phyloP scores from a whole-genome alignment of 495 filamentous ascomycete species.

The Penicillium steckii region DNA sequence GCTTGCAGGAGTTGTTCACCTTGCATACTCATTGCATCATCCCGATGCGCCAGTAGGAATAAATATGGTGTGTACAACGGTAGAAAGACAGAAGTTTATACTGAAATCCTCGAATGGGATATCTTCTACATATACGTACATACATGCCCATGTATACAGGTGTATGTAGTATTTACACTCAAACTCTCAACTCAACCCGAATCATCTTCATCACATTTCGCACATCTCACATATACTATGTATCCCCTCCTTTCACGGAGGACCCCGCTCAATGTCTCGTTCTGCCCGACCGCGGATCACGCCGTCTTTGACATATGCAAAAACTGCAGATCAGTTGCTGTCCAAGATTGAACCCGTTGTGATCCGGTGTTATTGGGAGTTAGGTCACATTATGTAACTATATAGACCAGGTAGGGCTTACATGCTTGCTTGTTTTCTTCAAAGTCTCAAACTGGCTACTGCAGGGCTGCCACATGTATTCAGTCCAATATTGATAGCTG shows the following conservation, averaged over 20 bases:
- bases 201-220: neutral
- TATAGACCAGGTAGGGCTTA: no score
- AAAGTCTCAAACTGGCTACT: no score
- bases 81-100: neutral
- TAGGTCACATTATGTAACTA: neutral
- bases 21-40: constrained; percentile 23
- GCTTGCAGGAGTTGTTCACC: constrained; percentile 19
- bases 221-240: neutral
- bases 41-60: constrained; percentile 1
- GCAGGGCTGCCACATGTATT: no score
- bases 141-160: no score
- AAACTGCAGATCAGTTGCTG: constrained; percentile 7
- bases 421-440: no score
- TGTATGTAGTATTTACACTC: no score
- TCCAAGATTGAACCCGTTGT: neutral
- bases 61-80: no score
- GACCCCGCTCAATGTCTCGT: neutral
- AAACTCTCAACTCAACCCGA: neutral
- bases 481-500: no score
- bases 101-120: no score
- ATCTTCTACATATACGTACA: no score
- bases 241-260: neutral
- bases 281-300: constrained; percentile 6
- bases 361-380: neutral
- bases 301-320: constrained; percentile 13